Percentiles rank a stretch among this genome's conserved stretches.
Evolutionary conservation across 164 flowering plant genomes (phyloP).

Genomic region (Aristolochia fimbriata): DNA sequence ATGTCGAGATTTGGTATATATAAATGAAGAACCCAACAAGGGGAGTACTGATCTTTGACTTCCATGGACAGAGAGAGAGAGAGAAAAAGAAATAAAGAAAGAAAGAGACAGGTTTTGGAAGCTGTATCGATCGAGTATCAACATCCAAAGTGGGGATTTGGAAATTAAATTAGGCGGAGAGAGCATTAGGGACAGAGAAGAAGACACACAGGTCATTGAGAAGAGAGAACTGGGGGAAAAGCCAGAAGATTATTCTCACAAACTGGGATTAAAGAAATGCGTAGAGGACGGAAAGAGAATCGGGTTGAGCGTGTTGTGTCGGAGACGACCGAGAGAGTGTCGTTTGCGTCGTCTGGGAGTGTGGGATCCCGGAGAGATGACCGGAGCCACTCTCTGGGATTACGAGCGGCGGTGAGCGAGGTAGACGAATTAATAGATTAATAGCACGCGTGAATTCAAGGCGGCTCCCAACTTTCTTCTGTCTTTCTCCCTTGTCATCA

Average conservation of each 20-base stretch:
- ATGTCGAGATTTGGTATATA: too few species aligned
- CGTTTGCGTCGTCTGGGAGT: conserved; percentile 3
- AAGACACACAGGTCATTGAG: neutral
- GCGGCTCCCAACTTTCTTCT: conserved; percentile 12
- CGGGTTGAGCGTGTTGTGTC: conserved; percentile 1
- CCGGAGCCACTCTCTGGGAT: conserved; percentile 1
- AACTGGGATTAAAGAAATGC: neutral
- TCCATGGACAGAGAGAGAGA: too few species aligned
- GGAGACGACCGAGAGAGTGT: neutral
- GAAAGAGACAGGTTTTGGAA: too few species aligned
- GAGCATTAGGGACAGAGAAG: conserved; percentile 5
- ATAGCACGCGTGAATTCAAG: conserved; percentile 30
- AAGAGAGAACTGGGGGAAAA: neutral
- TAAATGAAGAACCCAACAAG: too few species aligned
- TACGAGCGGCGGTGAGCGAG: neutral
- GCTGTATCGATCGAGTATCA: too few species aligned
- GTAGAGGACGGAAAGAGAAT: neutral
- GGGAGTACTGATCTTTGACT: too few species aligned
- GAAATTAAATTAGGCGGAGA: neutral
- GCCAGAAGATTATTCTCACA: neutral
- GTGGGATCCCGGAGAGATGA: neutral
- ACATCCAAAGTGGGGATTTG: neutral
- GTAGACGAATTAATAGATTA: neutral
- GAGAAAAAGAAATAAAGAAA: too few species aligned
- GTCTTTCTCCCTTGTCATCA: conserved; percentile 19